Base-by-base conservation (phyloP, 2,329 filamentous ascomycete species). In the Mollisiaceae sp. region DNA sequence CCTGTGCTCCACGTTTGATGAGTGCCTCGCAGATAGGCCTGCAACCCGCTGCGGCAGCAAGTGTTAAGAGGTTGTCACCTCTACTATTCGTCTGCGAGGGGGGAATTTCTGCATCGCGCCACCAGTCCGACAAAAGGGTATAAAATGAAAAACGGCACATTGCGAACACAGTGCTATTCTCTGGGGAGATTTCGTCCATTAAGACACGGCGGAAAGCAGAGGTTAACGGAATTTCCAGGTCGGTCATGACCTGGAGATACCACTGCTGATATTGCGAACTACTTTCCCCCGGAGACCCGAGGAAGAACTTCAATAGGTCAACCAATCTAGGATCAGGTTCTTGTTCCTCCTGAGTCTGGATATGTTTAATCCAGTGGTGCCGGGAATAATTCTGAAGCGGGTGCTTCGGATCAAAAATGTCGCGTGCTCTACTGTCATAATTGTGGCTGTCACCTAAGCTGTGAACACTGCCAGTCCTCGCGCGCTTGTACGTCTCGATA, bases 241-340 rank as follows among this genome's bases (percentile, higher is more conserved):
- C 59, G 56, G 43, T 41, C 47, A 20, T 27, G 38, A 41, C 38
- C 38, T 41, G 38, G 38, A 3, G 38, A 41, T 41, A 18, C 65
- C 65, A 67, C 20, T 15, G 20, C 59, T 35, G 55, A 57, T 67
- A 67, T 15, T 57, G 27, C 50, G 32, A 47, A 62, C 65, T 64
- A 39, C 61, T 67, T n/a, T 59, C 58, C n/a, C 18, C 43, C 18
- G 54, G 32, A 18, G 45, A 59, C 18, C 65, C 64, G 55, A 66
- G 60, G 24, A 66, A 66, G 12, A 5, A 3, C 20, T 63, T 24
- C 27, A 66, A 56, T 15, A 43, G 41, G 2, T 52, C 45, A 12
- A 18, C 41, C 32, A 38, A 36, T 6, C 45, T 11, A 47, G 18
- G 14, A 36, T 61, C 38, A 24, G 35, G 24, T 6, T 54, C 24